Percentiles rank a stretch among this genome's conserved stretches.
phyloP scores from a whole-genome alignment of 352 stramenopile species.

The Peronospora tabacina region DNA sequence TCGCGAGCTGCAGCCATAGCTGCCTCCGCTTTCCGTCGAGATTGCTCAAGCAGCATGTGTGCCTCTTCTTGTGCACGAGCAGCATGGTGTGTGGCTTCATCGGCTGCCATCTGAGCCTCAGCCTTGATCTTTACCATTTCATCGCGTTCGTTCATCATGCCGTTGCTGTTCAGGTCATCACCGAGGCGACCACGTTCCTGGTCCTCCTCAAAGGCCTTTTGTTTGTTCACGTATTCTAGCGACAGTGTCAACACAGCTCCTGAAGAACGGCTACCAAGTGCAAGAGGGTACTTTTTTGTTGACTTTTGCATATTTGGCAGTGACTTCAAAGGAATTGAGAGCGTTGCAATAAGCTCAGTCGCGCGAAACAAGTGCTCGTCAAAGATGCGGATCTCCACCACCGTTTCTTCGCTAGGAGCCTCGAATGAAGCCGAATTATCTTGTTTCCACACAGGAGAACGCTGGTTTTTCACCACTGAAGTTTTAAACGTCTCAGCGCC shows the following conservation, averaged over 20 bases:
- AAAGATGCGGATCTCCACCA: conserved; percentile 78
- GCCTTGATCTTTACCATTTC: conserved; percentile 80
- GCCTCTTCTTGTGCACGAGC: conserved; percentile 67
- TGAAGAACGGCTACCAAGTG: conserved; percentile 67
- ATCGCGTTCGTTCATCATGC: conserved; percentile 70
- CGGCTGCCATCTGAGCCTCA: conserved; percentile 70
- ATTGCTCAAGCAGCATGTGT: conserved; percentile 62
- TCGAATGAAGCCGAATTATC: conserved; percentile 83
- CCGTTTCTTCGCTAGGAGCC: conserved; percentile 66
- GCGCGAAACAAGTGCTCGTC: conserved; percentile 76
- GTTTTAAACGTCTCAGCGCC: conserved; percentile 80
- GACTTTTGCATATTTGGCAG: conserved; percentile 81
- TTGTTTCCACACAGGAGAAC: conserved; percentile 80
- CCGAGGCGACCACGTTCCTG: conserved; percentile 50
- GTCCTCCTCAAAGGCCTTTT: conserved; percentile 67
- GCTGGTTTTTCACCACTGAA: conserved; percentile 70
- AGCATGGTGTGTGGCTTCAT: conserved; percentile 70
- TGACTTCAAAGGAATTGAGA: conserved; percentile 74
- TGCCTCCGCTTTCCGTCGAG: conserved; percentile 70
- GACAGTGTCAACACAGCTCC: conserved; percentile 68
- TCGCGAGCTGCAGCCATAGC: conserved; percentile 74
- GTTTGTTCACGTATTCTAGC: conserved; percentile 82
- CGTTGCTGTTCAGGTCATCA: conserved; percentile 48
- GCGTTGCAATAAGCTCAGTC: conserved; percentile 62
- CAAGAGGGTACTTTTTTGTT: conserved; percentile 74